phyloP scores from a whole-genome alignment of 106 monocot genomes.

The Amphibolis antarctica region DNA sequence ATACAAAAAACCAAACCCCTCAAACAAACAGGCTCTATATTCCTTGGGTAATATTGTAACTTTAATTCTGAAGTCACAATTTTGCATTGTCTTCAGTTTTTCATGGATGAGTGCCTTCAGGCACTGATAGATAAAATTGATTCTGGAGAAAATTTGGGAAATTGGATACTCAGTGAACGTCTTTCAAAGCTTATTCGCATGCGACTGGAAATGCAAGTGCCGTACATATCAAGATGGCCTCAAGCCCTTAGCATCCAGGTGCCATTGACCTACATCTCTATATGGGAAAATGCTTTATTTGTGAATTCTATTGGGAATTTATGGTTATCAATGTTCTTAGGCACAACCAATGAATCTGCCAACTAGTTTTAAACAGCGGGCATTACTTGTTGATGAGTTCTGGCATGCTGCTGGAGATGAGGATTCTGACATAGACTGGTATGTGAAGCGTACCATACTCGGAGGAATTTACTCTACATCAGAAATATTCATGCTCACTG shows the following conservation, averaged over 20 bases:
- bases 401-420: slow-evolving; percentile 80
- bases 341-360: slow-evolving; percentile 68
- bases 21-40: no score
- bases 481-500: slow-evolving; percentile 85
- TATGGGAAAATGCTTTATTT: not conserved
- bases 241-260: slow-evolving; percentile 99
- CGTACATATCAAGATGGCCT: slow-evolving; percentile 90
- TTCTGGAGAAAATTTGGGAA: slow-evolving; percentile 38
- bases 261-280: not conserved
- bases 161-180: slow-evolving; percentile 61
- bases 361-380: slow-evolving; percentile 77
- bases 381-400: slow-evolving; percentile 80
- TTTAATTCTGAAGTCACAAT: not conserved
- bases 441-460: slow-evolving; percentile 78
- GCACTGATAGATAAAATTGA: slow-evolving; percentile 60
- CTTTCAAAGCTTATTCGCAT: slow-evolving; percentile 60
- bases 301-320: not conserved
- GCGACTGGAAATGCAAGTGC: slow-evolving; percentile 75
- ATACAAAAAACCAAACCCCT: no score
- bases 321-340: slow-evolving; percentile 19
- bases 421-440: slow-evolving; percentile 81
- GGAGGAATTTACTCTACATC: slow-evolving; percentile 83
- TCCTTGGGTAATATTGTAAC: no score
- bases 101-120: slow-evolving; percentile 10
- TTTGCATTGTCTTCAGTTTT: not conserved